Conservation (phyloP, 371 early-diverging fungal genomes). For the Lichtheimia ornata region DNA sequence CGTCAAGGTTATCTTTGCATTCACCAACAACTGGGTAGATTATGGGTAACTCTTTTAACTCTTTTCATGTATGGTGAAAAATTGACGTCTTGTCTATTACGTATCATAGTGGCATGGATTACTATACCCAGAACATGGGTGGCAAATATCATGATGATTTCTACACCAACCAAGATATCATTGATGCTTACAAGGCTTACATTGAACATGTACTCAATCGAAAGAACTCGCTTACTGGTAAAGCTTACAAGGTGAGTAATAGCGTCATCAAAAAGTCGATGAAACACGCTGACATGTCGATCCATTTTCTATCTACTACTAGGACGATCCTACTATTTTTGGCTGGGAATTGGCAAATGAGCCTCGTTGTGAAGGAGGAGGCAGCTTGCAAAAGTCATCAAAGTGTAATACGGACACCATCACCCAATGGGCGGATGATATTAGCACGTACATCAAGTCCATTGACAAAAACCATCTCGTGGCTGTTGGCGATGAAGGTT, state of each 20-base stretch:
- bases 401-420: slow-evolving; percentile 5
- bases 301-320: no score
- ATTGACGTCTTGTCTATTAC: not conserved
- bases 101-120: slow-evolving; percentile 12
- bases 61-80: no score
- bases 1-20: slow-evolving; percentile 13
- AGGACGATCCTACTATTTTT: slow-evolving; percentile 14
- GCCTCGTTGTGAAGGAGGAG: slow-evolving; percentile 5
- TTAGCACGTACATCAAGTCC: slow-evolving; percentile 11
- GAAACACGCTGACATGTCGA: not conserved
- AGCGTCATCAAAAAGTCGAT: not conserved
- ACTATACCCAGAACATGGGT: slow-evolving; percentile 7
- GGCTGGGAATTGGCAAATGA: slow-evolving; percentile 14
- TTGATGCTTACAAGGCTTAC: slow-evolving; percentile 5
- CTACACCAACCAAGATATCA: slow-evolving; percentile 7
- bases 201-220: slow-evolving; percentile 8
- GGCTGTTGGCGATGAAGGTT: slow-evolving; percentile 16
- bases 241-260: slow-evolving; percentile 4
- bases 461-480: slow-evolving; percentile 13
- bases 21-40: slow-evolving; percentile 12
- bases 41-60: not conserved
- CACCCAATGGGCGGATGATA: slow-evolving; percentile 8
- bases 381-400: not conserved
- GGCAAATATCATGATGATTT: slow-evolving; percentile 9
- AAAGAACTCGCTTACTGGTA: slow-evolving; percentile 5